Evolutionary conservation across 345 rosid species (phyloP).

Genomic region (Moricandia arvensis): DNA sequence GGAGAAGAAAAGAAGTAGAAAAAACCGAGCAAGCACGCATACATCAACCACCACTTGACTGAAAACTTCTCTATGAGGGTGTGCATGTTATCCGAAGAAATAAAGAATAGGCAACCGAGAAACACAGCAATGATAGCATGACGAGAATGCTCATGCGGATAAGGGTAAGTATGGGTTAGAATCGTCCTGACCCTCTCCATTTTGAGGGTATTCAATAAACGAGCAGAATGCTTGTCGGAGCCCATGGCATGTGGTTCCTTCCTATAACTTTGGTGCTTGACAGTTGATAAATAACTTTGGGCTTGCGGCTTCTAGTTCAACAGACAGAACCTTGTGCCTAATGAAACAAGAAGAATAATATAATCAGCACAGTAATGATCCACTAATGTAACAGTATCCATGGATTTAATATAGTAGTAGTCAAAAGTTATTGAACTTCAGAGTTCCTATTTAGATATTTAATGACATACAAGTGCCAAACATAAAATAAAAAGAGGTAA

Average conservation of each 20-base stretch:
- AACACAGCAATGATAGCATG: constrained; percentile 94
- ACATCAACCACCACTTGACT: constrained; percentile 99
- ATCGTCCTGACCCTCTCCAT: constrained; percentile 95
- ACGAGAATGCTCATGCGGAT: constrained; percentile 97
- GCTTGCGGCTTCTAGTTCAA: constrained; percentile 8
- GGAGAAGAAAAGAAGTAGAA: constrained; percentile 99
- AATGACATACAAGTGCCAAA: not conserved
- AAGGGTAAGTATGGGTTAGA: constrained; percentile 79
- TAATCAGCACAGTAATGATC: constrained; percentile 9
- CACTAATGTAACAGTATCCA: constrained; percentile 19
- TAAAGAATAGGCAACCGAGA: constrained; percentile 91
- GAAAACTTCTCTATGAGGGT: constrained; percentile 84
- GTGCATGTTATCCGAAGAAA: constrained; percentile 95
- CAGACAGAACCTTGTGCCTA: constrained; percentile 19
- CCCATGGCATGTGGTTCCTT: constrained; percentile 43
- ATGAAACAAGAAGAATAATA: constrained; percentile 3
- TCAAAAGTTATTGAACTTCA: not conserved
- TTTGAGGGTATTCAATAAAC: constrained; percentile 55
- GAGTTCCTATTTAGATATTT: not conserved
- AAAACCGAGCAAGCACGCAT: constrained; percentile 95
- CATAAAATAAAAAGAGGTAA: not conserved
- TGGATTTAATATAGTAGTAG: not conserved
- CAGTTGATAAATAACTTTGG: constrained; percentile 4
- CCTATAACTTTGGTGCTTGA: not conserved
- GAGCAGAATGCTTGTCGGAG: constrained; percentile 50